phyloP scores from a whole-genome alignment of 176 grass and related monocot genomes.

The Cenchrus purpureus region DNA sequence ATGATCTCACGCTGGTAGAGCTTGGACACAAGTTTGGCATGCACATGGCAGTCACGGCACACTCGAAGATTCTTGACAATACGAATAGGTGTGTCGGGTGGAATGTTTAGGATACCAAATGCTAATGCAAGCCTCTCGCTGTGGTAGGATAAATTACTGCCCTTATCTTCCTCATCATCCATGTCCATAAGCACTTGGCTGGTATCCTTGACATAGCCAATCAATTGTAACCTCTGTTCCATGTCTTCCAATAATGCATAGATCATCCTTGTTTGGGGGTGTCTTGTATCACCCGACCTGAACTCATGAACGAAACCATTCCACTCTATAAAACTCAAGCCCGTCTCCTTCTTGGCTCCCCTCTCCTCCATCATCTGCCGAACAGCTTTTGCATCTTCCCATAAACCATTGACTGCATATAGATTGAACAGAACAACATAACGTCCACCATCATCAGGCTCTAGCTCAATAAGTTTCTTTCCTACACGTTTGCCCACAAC shows the following conservation, averaged over 20 bases:
- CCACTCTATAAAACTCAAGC: conserved; percentile 64
- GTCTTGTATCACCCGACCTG: conserved; percentile 25
- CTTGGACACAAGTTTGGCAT: conserved; percentile 47
- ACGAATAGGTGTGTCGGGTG: conserved; percentile 8
- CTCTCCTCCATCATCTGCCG: conserved; percentile 55
- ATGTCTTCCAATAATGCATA: conserved; percentile 41
- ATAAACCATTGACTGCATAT: conserved; percentile 55
- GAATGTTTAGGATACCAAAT: conserved; percentile 50
- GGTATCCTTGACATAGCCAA: conserved; percentile 50
- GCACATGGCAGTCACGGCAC: conserved; percentile 37
- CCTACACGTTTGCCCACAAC: conserved; percentile 57
- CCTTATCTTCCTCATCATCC: conserved; percentile 48
- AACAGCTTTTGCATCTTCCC: conserved; percentile 53
- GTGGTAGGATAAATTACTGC: conserved; percentile 39
- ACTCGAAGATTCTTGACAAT: conserved; percentile 52
- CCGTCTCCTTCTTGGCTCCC: conserved; percentile 54
- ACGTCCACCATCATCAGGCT: conserved; percentile 62
- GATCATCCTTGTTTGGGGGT: conserved; percentile 18
- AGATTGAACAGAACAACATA: conserved; percentile 68
- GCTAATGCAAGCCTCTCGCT: conserved; percentile 42
- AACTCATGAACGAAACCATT: conserved; percentile 48
- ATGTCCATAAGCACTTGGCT: conserved; percentile 41
- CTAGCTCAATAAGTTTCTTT: conserved; percentile 62
- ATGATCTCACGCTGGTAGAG: conserved; percentile 45
- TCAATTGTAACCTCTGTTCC: conserved; percentile 28